Evolutionary conservation across 495 filamentous ascomycete species (phyloP).

Genomic region (Aspergillus affinis): DNA sequence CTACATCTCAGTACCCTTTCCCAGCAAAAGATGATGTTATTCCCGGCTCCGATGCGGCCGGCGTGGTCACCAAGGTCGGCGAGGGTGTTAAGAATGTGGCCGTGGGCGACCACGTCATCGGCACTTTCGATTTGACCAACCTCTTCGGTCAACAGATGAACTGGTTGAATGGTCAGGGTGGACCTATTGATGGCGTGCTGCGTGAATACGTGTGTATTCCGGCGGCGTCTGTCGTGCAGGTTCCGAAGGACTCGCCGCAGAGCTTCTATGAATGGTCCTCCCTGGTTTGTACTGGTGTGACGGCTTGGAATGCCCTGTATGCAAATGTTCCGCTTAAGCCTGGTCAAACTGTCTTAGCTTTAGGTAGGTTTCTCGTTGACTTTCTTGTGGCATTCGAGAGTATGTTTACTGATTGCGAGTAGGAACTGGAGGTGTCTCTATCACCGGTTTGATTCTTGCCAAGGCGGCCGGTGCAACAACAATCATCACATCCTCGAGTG

Average conservation of each 20-base stretch:
- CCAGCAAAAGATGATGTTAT: slow-evolving; percentile 53
- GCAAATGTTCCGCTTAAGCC: slow-evolving; percentile 50
- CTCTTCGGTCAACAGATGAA: slow-evolving; percentile 46
- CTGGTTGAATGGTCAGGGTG: slow-evolving; percentile 57
- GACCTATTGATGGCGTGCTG: slow-evolving; percentile 62
- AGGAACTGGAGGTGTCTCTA: slow-evolving; percentile 69
- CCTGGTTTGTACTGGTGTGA: slow-evolving; percentile 58
- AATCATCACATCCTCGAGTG: slow-evolving; percentile 68
- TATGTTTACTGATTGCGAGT: neutral
- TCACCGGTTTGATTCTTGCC: slow-evolving; percentile 72
- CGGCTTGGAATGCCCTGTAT: slow-evolving; percentile 74
- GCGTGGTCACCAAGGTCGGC: slow-evolving; percentile 63
- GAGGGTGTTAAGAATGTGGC: slow-evolving; percentile 57
- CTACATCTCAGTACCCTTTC: slow-evolving; percentile 64
- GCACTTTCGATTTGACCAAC: slow-evolving; percentile 69
- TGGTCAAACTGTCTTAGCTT: slow-evolving; percentile 65
- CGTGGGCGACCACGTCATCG: slow-evolving; percentile 63
- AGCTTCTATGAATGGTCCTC: slow-evolving; percentile 55
- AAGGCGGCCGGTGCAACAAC: slow-evolving; percentile 68
- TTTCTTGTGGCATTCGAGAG: too few species aligned
- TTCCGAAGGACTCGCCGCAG: slow-evolving; percentile 58
- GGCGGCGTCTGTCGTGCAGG: slow-evolving; percentile 58
- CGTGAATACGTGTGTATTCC: slow-evolving; percentile 62
- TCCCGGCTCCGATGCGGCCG: slow-evolving; percentile 68
- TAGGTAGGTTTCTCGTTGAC: slow-evolving; percentile 44